Evolutionary conservation across 768 basidiomycete species (phyloP).

Genomic region (Chalciporus pseudorubinellus): DNA sequence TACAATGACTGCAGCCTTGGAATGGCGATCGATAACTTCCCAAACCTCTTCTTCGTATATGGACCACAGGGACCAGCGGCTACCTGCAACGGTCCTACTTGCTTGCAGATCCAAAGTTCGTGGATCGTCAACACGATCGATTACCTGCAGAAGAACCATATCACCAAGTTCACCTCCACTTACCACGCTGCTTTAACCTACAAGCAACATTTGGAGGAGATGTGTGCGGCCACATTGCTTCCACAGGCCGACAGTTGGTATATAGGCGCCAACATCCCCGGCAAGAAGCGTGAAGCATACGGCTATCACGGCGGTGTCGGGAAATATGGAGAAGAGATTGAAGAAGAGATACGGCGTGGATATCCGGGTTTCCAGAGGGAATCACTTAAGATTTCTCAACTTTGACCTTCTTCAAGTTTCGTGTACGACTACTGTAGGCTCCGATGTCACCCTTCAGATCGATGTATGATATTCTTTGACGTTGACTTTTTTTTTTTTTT

Average conservation of each 20-base stretch:
- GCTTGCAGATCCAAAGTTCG: constrained; percentile 2
- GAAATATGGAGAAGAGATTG: constrained; percentile 10
- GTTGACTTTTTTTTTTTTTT: too few relatives aligned
- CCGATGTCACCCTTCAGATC: too few relatives aligned
- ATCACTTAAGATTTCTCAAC: not conserved
- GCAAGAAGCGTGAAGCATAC: not conserved
- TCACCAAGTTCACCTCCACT: constrained; percentile 6
- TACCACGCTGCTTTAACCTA: constrained; percentile 5
- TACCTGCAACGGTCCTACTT: constrained; percentile 9
- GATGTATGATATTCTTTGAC: too few relatives aligned
- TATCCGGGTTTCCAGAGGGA: constrained; percentile 16
- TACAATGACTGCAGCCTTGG: not conserved
- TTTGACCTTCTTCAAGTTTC: too few relatives aligned
- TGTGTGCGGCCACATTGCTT: constrained; percentile 7
- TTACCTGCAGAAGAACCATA: constrained; percentile 2
- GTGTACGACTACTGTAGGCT: too few relatives aligned
- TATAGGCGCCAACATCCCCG: not conserved
- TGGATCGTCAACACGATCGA: constrained; percentile 15
- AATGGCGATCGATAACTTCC: constrained; percentile 8
- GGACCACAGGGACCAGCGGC: constrained; percentile 14
- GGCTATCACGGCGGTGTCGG: not conserved
- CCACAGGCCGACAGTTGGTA: constrained; percentile 4
- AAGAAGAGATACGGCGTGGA: constrained; percentile 9
- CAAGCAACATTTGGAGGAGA: constrained; percentile 7
- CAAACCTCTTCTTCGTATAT: constrained; percentile 14